Base-by-base conservation (phyloP, 345 rosid genomes). In the Euphorbia peplus region DNA sequence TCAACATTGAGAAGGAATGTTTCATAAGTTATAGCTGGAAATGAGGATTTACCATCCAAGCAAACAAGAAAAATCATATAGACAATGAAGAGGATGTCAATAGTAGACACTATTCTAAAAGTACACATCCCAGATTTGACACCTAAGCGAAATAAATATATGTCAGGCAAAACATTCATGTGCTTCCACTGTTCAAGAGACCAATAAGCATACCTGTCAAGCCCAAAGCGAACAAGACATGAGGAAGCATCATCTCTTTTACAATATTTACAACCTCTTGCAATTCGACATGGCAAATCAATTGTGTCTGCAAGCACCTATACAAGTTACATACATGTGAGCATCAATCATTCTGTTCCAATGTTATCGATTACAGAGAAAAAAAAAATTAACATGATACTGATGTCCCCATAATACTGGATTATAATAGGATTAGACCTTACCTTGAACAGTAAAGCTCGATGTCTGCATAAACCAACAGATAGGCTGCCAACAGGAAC, bases 251-350 rank as follows among this genome's bases (percentile, higher is more conserved):
- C 88, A 62, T 84, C 86, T 70, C 88, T 81, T 68, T 77, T 87
- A 73, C 99, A 95, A 81, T 92, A 90, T 75, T 82, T 95, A 86
- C 99, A 95, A 57, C 99, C 98, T 72, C 86, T 95, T 22, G 95
- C 99, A 81, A 92, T 90, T 64, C 99, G 98, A 85, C 99, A 92
- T 7, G 99, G 99, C 73, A 95, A 76, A 85, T 92, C 95, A 78
- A 95, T 86, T 19, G 83, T 69, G 72, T 95, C 99, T 63, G 99
- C 98, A 52, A 95, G 83, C 32, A 95, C 96, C 99, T 95, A 80
- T 77, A 80, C 30, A 73, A 53, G 76, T 44, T 46, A 47, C 68
- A 76, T 60, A 67, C 32, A 63, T 57, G 32, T 29, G 25, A 67
- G 22, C 19, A 37, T 42, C 72, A 41, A 62, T 14, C 26, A 11